A percentile compares a stretch with the other conserved stretches of the same genome.
Evolutionary conservation across 768 basidiomycete species (phyloP).

Genomic region (Boletus bicolor): DNA sequence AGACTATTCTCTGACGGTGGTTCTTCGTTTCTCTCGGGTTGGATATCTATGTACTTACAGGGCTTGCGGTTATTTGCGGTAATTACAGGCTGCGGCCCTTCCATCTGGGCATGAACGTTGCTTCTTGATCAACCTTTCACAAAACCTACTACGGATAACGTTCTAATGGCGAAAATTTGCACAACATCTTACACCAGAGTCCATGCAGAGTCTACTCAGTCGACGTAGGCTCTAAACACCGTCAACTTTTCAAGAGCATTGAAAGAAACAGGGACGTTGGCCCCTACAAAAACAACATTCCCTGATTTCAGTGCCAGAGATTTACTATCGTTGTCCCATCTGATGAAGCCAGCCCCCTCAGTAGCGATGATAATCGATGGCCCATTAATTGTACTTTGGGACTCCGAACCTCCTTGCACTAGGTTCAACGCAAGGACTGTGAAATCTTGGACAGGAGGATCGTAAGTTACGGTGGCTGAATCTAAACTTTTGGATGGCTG

Average conservation of each 20-base stretch:
- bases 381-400: constrained; percentile 65
- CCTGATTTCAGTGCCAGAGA: constrained; percentile 52
- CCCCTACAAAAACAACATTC: constrained; percentile 81
- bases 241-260: constrained; percentile 27
- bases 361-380: constrained; percentile 85
- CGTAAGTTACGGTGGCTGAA: constrained; percentile 57
- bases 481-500: constrained; percentile 48
- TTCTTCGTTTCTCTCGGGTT: background rate
- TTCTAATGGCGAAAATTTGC: background rate
- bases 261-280: constrained; percentile 57
- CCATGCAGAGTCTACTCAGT: constrained; percentile 3
- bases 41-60: background rate
- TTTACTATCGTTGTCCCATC: constrained; percentile 42
- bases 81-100: background rate
- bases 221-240: constrained; percentile 31
- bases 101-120: background rate
- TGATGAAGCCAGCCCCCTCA: constrained; percentile 56
- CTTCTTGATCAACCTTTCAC: background rate
- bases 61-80: background rate
- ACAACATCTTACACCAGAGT: background rate
- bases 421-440: constrained; percentile 71
- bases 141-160: background rate
- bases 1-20: background rate
- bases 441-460: constrained; percentile 94
- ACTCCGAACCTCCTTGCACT: constrained; percentile 41